Evolutionary conservation across 164 flowering plant species (phyloP).

Genomic region (Piper betle): DNA sequence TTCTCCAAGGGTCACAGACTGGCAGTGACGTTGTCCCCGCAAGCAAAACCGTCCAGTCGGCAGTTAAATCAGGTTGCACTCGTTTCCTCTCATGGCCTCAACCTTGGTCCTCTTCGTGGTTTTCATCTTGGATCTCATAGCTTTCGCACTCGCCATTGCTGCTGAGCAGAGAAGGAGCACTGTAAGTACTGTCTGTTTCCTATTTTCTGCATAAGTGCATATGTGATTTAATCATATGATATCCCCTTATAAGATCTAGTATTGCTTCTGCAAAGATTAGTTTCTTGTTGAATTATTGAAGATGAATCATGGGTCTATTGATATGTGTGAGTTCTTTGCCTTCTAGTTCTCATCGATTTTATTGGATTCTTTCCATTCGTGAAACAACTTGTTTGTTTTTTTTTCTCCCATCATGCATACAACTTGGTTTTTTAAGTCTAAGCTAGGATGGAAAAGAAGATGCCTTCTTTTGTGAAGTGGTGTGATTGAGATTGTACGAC

Average conservation of each 20-base stretch:
- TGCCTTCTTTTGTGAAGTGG: not conserved
- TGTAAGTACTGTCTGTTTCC: slow-evolving; percentile 21
- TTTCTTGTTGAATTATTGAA: not conserved
- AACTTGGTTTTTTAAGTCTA: no score
- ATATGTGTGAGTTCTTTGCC: not conserved
- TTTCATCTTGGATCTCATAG: slow-evolving; percentile 8
- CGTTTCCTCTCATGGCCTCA: no score
- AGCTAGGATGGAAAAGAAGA: not conserved
- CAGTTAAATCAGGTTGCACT: no score
- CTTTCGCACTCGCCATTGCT: slow-evolving; percentile 74
- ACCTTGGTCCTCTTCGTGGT: not conserved
- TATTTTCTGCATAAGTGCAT: not conserved
- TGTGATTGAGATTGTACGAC: slow-evolving; percentile 4
- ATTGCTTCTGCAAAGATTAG: not conserved
- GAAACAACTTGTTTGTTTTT: not conserved
- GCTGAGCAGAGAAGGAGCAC: slow-evolving; percentile 82
- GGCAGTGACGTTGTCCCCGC: no score
- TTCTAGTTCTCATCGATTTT: not conserved
- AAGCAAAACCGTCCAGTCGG: no score
- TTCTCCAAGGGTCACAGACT: no score
- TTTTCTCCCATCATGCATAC: not conserved
- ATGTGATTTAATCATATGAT: not conserved
- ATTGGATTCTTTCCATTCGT: no score
- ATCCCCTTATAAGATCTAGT: not conserved
- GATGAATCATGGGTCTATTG: no score